Conservation (phyloP, 2,329 filamentous ascomycete species). For the Diaporthe humulicola region DNA sequence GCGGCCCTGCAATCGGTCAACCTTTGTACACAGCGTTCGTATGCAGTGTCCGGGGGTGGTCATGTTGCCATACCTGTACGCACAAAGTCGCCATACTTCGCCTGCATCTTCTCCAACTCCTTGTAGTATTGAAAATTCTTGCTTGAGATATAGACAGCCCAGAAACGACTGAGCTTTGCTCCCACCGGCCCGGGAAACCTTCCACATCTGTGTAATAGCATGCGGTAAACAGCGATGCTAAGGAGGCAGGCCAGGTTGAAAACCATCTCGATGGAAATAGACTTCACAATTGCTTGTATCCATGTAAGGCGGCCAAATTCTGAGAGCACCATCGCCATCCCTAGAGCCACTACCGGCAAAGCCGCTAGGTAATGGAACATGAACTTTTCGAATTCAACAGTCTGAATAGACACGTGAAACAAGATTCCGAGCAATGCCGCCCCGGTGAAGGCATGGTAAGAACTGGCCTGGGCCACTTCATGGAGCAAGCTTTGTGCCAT, state of each 20-base stretch:
- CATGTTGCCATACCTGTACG: constrained; percentile 15
- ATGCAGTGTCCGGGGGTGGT: not conserved
- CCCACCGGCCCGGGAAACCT: not conserved
- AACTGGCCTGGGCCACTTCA: constrained; percentile 2
- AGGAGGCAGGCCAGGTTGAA: not conserved
- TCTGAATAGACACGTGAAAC: constrained; percentile 21
- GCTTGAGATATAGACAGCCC: not conserved
- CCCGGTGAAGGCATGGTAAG: not conserved
- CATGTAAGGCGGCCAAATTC: not conserved
- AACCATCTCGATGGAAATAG: not conserved
- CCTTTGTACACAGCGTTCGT: not conserved
- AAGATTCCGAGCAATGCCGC: not conserved
- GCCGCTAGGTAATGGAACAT: constrained; percentile 22
- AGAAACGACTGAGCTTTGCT: constrained; percentile 15
- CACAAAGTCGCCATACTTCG: constrained; percentile 25
- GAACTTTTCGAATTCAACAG: constrained; percentile 9
- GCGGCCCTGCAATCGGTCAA: constrained; percentile 1
- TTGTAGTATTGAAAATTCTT: constrained; percentile 19
- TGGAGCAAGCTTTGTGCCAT: not conserved
- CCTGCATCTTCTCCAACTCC: constrained; percentile 21
- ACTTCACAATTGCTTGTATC: not conserved
- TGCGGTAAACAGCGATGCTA: constrained; percentile 7
- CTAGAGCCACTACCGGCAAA: not conserved
- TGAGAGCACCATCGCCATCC: not conserved
- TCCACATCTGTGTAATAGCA: constrained; percentile 21